Evolutionary conservation across 768 basidiomycete species (phyloP), one percentile per base, ranked within the genome.

Genomic region (Lactarius akahatsu): DNA sequence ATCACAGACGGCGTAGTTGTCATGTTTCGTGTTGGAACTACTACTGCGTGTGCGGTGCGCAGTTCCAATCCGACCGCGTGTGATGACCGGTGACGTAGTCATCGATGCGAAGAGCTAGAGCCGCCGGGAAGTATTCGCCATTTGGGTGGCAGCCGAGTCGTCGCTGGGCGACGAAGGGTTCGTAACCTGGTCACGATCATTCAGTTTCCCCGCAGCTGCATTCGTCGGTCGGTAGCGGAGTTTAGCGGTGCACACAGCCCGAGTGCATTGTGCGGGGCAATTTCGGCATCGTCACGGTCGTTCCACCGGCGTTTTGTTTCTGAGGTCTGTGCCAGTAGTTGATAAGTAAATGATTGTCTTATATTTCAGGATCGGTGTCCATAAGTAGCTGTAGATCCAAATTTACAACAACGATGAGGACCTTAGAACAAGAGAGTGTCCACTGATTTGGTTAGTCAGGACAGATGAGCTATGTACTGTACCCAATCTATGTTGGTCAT

Each of bases 401-500:
- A 52, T 52, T 26, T 52, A 52, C 23, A 52, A 52, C 50, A 13
- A 52, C 6, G 26, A 52, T 0, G 26, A 15, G 1, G n/a, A 47
- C 45, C n/a, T 47, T 47, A 11, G n/a, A 47, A 47, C 45, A 13
- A 47, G 20, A n/a, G 11, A 50, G 47, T 13, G 6, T 15, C 16
- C 41, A 41, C 15, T 18, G 47, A 23, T 23, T 26, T 23, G 26
- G 7, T 50, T 23, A 50, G 47, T 50, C 47, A 23, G 23, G 47
- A 50, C 47, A 50, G 23, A 47, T 4, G 47, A 15, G 26, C 50
- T 52, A 40, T 40, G 38, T 40, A 52, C 50, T 16, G 38, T 40
- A 50, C 50, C 26, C 50, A 28, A 52, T 52, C 26, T 52, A 52
- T 23, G 11, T 52, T 52, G 50, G 50, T 52, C 50, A 52, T 52